These are phyloP conservation scores for Drosera capensis DNA, from an alignment of 148 eudicot species.

Conservation along the genomic window DNA sequence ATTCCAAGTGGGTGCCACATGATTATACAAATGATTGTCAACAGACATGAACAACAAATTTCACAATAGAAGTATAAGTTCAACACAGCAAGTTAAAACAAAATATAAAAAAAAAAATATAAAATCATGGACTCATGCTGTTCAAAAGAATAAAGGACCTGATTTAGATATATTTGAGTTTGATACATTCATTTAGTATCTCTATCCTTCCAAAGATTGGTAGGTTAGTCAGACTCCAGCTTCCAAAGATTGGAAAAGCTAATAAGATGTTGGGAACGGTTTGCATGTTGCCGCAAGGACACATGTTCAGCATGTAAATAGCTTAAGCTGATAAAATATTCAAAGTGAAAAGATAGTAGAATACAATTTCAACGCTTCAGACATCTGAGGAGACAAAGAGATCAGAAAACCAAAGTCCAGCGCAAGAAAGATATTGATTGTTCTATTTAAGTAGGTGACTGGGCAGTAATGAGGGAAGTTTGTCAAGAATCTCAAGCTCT, in stretches of 20 bases:
- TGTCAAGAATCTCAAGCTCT: slow-evolving; percentile 89
- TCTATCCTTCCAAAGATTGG: no score
- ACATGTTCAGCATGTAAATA: no score
- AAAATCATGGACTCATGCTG: no score
- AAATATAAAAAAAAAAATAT: no score
- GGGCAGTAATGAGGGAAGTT: slow-evolving; percentile 98
- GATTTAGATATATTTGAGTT: no score
- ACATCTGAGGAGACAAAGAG: neutral
- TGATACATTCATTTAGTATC: no score
- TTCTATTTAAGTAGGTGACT: slow-evolving; percentile 39
- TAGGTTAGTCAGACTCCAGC: no score
- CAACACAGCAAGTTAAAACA: neutral
- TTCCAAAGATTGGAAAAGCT: no score
- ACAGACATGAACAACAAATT: neutral
- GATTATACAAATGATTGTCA: neutral
- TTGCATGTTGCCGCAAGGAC: no score
- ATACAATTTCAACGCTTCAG: neutral
- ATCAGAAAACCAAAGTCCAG: neutral
- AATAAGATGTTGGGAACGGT: no score
- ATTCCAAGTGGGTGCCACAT: slow-evolving; percentile 91
- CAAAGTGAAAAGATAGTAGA: no score
- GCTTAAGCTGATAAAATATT: neutral
- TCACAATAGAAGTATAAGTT: neutral
- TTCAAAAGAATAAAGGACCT: no score
- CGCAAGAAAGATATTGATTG: neutral